Evolutionary conservation across 2,329 filamentous ascomycete genomes (phyloP), one percentile per base, ranked within the genome.

Genomic region (Neonectria hederae): DNA sequence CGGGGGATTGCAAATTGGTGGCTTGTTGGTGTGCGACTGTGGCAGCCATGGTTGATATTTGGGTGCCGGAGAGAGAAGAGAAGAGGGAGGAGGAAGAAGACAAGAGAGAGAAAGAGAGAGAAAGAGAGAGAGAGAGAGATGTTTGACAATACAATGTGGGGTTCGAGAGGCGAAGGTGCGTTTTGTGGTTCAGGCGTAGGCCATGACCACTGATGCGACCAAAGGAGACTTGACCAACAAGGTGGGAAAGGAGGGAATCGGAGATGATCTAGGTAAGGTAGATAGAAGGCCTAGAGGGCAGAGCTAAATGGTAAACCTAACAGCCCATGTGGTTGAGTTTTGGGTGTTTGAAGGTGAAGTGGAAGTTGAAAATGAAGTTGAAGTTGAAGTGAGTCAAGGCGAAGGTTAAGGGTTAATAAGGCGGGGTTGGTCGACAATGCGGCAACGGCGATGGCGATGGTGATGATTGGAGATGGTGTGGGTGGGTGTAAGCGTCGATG

Each of bases 1-100:
- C 67, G 22, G 72, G 53, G 13, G 74, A 67, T 38, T 72, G 68
- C 22, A 76, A 63, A 35, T 69, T 66, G 49, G 71, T 60, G 45
- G 73, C 66, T 62, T 77, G 76, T 59, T 74, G 73, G 35, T 75
- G 74, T 49, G 74, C 75, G 62, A 77, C 75, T 19, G 75, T 77
- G 59, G 75, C 75, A 35, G 75, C 75, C 75, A 77, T 77, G 28
- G 26, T 54, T 54, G 58, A 32, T 51, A 5, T 13, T 22, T 53
- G 43, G 32, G 46, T 69, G 43, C 43, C 51, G 24, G 22, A 21
- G 40, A 43, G 63, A 54, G 40, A 56, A 35, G 46, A 28, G 35
- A n/a, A 32, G 45, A 52, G 22, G 17, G 53, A 43, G 14, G 48
- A 38, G 32, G 49, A 45, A 30, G 45, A 13, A 22, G 9, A n/a